phyloP scores from a whole-genome alignment of 331 rosid species.

The Acacia concinna region DNA sequence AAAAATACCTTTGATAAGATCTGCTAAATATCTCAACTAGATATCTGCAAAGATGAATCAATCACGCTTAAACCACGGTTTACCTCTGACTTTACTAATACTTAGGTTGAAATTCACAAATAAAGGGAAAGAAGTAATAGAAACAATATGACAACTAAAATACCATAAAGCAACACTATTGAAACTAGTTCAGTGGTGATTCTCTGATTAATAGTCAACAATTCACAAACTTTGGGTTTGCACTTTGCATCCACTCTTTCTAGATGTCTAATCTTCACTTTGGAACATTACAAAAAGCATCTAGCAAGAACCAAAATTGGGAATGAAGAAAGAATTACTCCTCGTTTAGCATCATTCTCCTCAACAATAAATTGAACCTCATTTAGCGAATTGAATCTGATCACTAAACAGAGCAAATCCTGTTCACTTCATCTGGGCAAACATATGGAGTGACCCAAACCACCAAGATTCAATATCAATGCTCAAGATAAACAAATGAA shows the following conservation, averaged over 20 bases:
- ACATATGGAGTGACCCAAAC: slow-evolving; percentile 18
- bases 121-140: neutral
- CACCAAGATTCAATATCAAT: slow-evolving; percentile 30
- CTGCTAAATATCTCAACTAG: slow-evolving; percentile 31
- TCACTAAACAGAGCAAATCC: slow-evolving; percentile 31
- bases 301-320: neutral
- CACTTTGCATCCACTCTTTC: slow-evolving; percentile 16
- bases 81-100: neutral
- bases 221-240: slow-evolving; percentile 23
- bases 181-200: neutral
- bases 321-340: slow-evolving; percentile 3
- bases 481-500: slow-evolving; percentile 17
- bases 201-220: slow-evolving; percentile 12
- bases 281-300: slow-evolving; percentile 13
- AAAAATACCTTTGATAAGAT: slow-evolving; percentile 27
- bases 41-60: slow-evolving; percentile 39
- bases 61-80: slow-evolving; percentile 23
- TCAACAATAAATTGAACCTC: slow-evolving; percentile 18
- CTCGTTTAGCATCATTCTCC: slow-evolving; percentile 27
- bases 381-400: slow-evolving; percentile 1
- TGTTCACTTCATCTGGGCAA: slow-evolving; percentile 25
- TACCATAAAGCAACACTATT: neutral
- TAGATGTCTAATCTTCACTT: slow-evolving; percentile 22
- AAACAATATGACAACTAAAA: neutral
- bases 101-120: slow-evolving; percentile 16